A percentile compares a stretch with the other conserved stretches of the same genome.
Evolutionary conservation across 768 basidiomycete genomes (phyloP).

Genomic region (Termitomyces sp.): DNA sequence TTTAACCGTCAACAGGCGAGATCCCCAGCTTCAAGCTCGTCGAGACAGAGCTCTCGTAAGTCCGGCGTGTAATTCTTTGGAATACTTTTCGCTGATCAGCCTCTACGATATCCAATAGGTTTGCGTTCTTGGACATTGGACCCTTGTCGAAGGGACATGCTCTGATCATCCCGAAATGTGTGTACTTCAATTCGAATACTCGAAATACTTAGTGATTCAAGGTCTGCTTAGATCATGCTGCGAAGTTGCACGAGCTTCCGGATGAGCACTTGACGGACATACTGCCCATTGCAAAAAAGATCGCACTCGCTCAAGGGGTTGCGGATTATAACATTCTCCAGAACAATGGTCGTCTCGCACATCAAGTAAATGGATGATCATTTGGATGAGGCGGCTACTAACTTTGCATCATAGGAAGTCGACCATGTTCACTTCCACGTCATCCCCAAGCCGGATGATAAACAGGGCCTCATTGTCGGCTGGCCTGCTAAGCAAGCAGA

Average conservation of each 20-base stretch:
- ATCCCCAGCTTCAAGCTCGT: conserved; percentile 86
- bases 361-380: conserved; percentile 35
- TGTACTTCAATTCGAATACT: conserved; percentile 5
- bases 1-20: conserved; percentile 53
- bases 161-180: conserved; percentile 92
- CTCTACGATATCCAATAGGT: conserved; percentile 35
- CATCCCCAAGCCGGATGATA: conserved; percentile 80
- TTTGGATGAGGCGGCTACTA: background rate
- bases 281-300: conserved; percentile 83
- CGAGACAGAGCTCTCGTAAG: conserved; percentile 71
- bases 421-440: conserved; percentile 92
- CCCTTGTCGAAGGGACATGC: conserved; percentile 90
- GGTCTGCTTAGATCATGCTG: conserved; percentile 65
- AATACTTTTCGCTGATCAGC: background rate
- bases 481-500: conserved; percentile 66
- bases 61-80: conserved; percentile 11
- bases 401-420: conserved; percentile 45
- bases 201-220: background rate
- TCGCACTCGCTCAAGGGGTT: conserved; percentile 68
- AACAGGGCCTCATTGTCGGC: conserved; percentile 74
- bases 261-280: conserved; percentile 79
- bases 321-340: conserved; percentile 87
- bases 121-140: conserved; percentile 89
- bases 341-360: conserved; percentile 55
- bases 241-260: conserved; percentile 83